Base-by-base conservation (phyloP, 202 grass and related monocot species). In the Dendrocalamus latiflorus region DNA sequence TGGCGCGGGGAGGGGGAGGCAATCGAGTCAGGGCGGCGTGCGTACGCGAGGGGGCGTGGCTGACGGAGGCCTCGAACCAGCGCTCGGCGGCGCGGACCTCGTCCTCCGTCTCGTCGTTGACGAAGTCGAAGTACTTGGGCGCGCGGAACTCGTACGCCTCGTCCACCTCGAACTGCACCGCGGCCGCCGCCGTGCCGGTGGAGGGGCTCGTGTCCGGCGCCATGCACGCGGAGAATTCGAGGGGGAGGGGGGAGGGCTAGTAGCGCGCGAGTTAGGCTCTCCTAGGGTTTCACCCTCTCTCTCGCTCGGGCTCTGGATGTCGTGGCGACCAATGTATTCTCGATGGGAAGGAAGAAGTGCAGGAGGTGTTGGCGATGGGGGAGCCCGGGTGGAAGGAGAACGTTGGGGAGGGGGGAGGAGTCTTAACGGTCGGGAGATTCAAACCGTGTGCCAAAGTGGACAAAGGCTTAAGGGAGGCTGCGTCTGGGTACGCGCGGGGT, bases 71-170 rank as follows among this genome's bases (percentile, higher is more conserved):
- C 81, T 96, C 84, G 81, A 99, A 96, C 93, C 93, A 97, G 61
- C 86, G 48, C 84, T 96, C 93, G 24, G 93, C 93, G 59, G 68
- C 73, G 42, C 77, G 76, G 22, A 99, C 37, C 3, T 89, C 75
- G 42, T 89, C 88, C 38, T 94, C 77, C 42, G 84, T 92, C 78
- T 99, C 97, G n/a, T 91, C 82, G 70, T 68, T 70, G 78, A 78
- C 28, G 84, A 99, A 96, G 72, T 99, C 89, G 78, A 94, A 99
- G 91, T 88, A 99, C 66, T 39, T 88, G 3, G 93, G 97, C 20
- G 93, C 93, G 51, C 75, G 83, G 81, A 96, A 99, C 83, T 99
- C 93, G 84, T 99, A 99, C 8, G 68, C 68, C 75, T 91, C 84
- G 53, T 99, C 91, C 22, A 92, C 42, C 78, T 86, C 87, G 45